phyloP scores from a whole-genome alignment of 768 basidiomycete species.

The Boletus eberwhitei region DNA sequence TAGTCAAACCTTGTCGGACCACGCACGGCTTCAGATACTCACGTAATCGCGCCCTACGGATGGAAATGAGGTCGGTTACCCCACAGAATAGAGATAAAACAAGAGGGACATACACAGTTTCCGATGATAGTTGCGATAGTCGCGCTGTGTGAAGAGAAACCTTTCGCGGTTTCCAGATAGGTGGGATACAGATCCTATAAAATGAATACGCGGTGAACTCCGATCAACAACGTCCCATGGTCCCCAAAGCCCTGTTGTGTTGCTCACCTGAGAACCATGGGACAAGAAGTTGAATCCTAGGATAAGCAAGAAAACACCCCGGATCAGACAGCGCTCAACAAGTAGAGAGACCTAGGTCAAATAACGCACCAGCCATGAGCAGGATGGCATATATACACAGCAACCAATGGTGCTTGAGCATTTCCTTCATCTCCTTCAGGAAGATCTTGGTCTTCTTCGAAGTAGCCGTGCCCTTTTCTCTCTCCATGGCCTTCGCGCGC shows the following conservation, averaged over 20 bases:
- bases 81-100: not conserved
- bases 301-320: not conserved
- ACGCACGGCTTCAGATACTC: slow-evolving; percentile 22
- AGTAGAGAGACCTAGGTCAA: not conserved
- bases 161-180: slow-evolving; percentile 62
- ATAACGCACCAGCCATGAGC: slow-evolving; percentile 60
- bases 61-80: not conserved
- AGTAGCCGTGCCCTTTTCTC: slow-evolving; percentile 32
- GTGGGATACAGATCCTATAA: slow-evolving; percentile 74
- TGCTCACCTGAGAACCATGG: slow-evolving; percentile 60
- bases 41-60: slow-evolving; percentile 43
- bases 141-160: slow-evolving; percentile 52
- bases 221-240: not conserved
- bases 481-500: slow-evolving; percentile 54
- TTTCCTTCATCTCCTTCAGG: slow-evolving; percentile 64
- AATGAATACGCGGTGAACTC: not conserved
- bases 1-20: not conserved
- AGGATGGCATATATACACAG: slow-evolving; percentile 80
- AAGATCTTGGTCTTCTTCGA: slow-evolving; percentile 66
- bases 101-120: slow-evolving; percentile 47
- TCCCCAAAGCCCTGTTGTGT: not conserved
- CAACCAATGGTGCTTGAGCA: slow-evolving; percentile 82
- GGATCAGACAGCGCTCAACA: not conserved
- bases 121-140: slow-evolving; percentile 82
- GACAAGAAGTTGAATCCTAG: slow-evolving; percentile 74